These are phyloP conservation scores for Erysimum cheiranthoides DNA, from an alignment of 345 rosid species.

Conservation along the genomic window DNA sequence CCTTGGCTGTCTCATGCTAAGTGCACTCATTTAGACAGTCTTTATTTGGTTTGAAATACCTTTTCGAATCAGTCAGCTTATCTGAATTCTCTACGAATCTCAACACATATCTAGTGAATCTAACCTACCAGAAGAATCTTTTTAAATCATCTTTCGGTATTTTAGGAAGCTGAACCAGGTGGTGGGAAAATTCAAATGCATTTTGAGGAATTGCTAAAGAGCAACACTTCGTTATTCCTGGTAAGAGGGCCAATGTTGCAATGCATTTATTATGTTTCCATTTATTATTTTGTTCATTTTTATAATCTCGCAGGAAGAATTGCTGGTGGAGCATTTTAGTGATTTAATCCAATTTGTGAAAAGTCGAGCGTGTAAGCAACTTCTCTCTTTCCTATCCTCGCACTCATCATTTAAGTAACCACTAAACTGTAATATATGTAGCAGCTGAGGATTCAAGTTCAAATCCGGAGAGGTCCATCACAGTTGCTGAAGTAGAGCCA, in stretches of 20 bases:
- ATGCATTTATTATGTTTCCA: conserved; percentile 12
- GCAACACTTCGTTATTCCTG: conserved; percentile 83
- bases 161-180: conserved; percentile 89
- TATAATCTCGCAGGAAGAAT: conserved; percentile 70
- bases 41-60: no score
- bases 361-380: conserved; percentile 75
- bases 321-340: conserved; percentile 84
- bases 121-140: background rate
- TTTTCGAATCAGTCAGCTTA: conserved; percentile 2
- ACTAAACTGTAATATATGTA: background rate
- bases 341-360: conserved; percentile 91
- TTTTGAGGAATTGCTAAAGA: conserved; percentile 87
- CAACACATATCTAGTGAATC: conserved; percentile 15
- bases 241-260: conserved; percentile 53
- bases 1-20: background rate
- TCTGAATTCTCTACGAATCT: background rate
- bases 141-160: conserved; percentile 25
- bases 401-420: background rate
- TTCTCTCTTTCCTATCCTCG: conserved; percentile 9
- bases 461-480: conserved; percentile 64
- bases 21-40: conserved; percentile 5
- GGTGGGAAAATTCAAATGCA: conserved; percentile 93
- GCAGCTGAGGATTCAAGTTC: conserved; percentile 82
- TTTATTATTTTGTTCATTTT: background rate
- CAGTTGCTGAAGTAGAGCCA: conserved; percentile 76